A percentile compares a stretch with the other conserved stretches of the same genome.
These are phyloP conservation scores for Piper betle DNA, from an alignment of 164 flowering plant species.

Conservation along the genomic window DNA sequence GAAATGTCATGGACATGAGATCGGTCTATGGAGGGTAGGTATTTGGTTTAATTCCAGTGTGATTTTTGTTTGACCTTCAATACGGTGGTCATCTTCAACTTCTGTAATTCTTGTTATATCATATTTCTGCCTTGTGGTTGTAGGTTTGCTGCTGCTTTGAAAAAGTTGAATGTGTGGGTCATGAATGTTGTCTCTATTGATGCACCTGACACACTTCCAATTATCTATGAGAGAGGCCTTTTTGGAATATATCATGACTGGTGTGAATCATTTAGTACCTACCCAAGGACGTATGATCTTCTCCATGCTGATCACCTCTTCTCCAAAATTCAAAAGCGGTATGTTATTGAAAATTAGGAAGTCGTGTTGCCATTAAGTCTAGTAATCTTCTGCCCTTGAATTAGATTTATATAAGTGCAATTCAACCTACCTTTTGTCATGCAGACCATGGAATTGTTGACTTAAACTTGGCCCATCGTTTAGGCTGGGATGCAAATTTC, in stretches of 20 bases:
- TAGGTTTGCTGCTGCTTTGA: conserved; percentile 94
- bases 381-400: not conserved
- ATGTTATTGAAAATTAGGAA: not conserved
- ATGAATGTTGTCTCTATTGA: conserved; percentile 82
- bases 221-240: conserved; percentile 86
- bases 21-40: conserved; percentile 94
- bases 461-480: not conserved
- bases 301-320: conserved; percentile 95
- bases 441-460: not conserved
- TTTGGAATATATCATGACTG: conserved; percentile 95
- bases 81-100: no score
- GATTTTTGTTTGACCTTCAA: not conserved
- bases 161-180: conserved; percentile 78
- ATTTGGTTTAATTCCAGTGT: not conserved
- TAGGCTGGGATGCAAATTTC: no score
- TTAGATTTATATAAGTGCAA: not conserved
- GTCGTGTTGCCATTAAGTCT: not conserved
- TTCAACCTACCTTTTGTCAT: not conserved
- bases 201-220: conserved; percentile 84
- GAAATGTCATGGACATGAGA: conserved; percentile 99
- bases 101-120: no score
- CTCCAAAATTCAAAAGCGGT: conserved; percentile 69
- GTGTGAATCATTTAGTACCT: conserved; percentile 96
- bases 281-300: conserved; percentile 89
- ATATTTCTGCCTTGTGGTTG: not conserved